phyloP scores from a whole-genome alignment of 2,329 filamentous ascomycete species.

The Trichoderma sp. region DNA sequence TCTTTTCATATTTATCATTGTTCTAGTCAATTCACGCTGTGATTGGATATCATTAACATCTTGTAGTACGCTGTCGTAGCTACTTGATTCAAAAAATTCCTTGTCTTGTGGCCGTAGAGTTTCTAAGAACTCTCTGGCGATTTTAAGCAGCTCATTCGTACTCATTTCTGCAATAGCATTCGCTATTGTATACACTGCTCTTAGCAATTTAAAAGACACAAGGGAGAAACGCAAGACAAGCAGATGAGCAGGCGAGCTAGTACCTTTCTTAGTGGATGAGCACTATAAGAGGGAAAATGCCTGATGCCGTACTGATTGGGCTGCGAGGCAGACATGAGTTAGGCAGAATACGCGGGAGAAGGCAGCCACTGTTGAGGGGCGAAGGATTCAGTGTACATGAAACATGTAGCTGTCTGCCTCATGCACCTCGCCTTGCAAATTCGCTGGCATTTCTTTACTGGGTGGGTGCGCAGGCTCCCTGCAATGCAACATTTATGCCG shows the following conservation, averaged over 20 bases:
- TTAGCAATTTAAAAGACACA: background rate
- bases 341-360: slow-evolving; percentile 1
- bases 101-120: background rate
- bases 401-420: background rate
- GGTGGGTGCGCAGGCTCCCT: background rate
- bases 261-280: background rate
- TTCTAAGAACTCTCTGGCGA: background rate
- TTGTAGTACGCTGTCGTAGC: background rate
- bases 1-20: slow-evolving; percentile 15
- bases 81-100: background rate
- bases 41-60: slow-evolving; percentile 2
- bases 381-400: background rate
- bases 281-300: background rate
- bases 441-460: background rate
- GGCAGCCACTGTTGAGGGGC: background rate
- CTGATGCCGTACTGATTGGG: background rate
- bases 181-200: background rate
- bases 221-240: background rate
- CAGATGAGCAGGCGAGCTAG: background rate
- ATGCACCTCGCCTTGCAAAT: background rate
- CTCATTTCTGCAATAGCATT: background rate
- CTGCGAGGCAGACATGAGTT: background rate
- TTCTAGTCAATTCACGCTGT: background rate
- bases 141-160: background rate
- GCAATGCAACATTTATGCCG: background rate